A percentile compares a stretch with the other conserved stretches of the same genome.
phyloP scores from a whole-genome alignment of 139 green algal species.

The Chlamydomonas schloesseri region DNA sequence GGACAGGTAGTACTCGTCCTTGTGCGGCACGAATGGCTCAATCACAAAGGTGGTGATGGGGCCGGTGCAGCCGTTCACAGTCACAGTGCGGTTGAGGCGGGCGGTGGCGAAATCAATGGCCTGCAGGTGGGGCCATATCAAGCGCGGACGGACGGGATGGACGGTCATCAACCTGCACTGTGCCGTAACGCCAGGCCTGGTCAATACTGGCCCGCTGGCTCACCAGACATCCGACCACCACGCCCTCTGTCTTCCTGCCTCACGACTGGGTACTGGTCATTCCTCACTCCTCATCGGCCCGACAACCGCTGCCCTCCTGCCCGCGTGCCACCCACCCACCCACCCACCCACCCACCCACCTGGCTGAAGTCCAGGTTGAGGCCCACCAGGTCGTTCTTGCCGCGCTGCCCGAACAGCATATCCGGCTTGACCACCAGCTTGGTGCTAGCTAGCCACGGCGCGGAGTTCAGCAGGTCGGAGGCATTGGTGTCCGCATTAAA shows the following conservation, averaged over 20 bases:
- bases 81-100: slow-evolving; percentile 54
- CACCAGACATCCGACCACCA: too few species aligned
- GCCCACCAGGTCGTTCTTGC: slow-evolving; percentile 94
- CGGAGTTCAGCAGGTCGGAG: slow-evolving; percentile 67
- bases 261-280: too few species aligned
- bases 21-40: slow-evolving; percentile 94
- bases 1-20: slow-evolving; percentile 86
- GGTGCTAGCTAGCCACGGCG: slow-evolving; percentile 79
- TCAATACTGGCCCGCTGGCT: too few species aligned
- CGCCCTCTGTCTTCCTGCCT: too few species aligned
- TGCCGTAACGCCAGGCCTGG: too few species aligned
- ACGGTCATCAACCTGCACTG: too few species aligned
- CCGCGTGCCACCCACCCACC: too few species aligned
- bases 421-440: slow-evolving; percentile 95
- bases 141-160: too few species aligned
- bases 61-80: slow-evolving; percentile 77
- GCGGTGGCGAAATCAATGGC: slow-evolving; percentile 16
- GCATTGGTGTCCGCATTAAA: slow-evolving; percentile 71
- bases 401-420: slow-evolving; percentile 96
- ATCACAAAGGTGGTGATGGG: slow-evolving; percentile 92
- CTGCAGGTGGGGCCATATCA: background rate
- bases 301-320: too few species aligned
- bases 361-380: slow-evolving; percentile 74
- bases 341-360: too few species aligned
- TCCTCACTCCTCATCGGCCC: too few species aligned